Base-by-base conservation (phyloP, 495 filamentous ascomycete genomes). In the Astrothelium subdiscretum region DNA sequence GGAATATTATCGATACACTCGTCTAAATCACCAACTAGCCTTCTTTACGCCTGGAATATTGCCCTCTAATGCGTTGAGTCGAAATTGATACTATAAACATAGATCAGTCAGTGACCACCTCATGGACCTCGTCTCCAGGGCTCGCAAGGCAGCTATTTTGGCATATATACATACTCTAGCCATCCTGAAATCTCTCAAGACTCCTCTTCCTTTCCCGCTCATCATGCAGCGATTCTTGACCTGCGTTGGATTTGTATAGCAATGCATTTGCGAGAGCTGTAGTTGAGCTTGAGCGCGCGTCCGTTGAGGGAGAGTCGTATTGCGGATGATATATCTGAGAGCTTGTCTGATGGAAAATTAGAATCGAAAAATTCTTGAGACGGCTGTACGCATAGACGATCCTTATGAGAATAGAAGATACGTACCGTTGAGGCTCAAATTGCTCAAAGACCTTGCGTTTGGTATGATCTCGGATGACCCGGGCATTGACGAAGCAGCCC, bases 31-130 rank as follows among this genome's bases (percentile, higher is more conserved):
- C 94, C 94, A 98, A 72, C 87, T 91, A 10, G 95, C 94, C 80
- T 97, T 97, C 79, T 85, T 88, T 48, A 97, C 94, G 59, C 94
- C 94, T 0, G 94, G 94, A 38, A 98, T 72, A 61, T 91, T 84
- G 61, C 95, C 94, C n/a, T 79, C 85, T 54, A 96, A 73, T 2
- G 95, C 94, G 73, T 96, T 85, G 75, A 92, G 76, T 72, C 94
- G 80, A 79, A 98, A 97, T 77, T 90, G 88, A 77, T 80, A 98
- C 92, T 97, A 69, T 52, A 66, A 65, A 60, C 12, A 48, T 5
- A 18, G n/a, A 18, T n/a, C 20, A 10, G 2, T 48, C 20, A 48
- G 43, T 48, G 5, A 2, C 40, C 29, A 62, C 40, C 63, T 80
- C 24, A 18, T 20, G 22, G 5, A 35, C 15, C 22, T 6, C 1